Percentiles rank a stretch among this genome's conserved stretches.
phyloP scores from a whole-genome alignment of 192 early-diverging fungal species.

The Geranomyces variabilis region DNA sequence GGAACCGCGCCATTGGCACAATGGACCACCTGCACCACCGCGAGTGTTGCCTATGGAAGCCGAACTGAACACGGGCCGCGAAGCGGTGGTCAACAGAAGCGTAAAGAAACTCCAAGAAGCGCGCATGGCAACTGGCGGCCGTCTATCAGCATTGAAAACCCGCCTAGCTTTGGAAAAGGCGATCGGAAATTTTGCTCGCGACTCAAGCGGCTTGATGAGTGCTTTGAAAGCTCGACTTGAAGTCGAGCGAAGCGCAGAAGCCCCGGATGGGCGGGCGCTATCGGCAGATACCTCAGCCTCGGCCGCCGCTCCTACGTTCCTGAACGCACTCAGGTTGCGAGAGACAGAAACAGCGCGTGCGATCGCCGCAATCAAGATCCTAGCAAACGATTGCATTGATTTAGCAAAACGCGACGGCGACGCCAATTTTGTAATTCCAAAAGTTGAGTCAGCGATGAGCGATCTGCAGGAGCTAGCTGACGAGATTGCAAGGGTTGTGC shows the following conservation, averaged over 20 bases:
- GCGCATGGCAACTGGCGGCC: neutral
- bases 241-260: neutral
- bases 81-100: neutral
- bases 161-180: neutral
- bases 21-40: neutral
- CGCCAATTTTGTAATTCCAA: neutral
- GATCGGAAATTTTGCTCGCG: slow-evolving; percentile 7
- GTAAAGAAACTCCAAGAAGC: neutral
- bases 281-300: neutral
- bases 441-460: neutral
- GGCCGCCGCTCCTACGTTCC: neutral
- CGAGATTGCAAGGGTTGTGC: neutral
- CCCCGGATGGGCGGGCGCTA: slow-evolving; percentile 16
- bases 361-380: neutral
- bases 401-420: slow-evolving; percentile 6
- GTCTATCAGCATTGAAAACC: neutral
- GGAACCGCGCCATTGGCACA: neutral
- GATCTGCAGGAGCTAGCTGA: slow-evolving; percentile 1
- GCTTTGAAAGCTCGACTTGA: slow-evolving; percentile 4
- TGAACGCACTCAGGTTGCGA: neutral
- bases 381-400: slow-evolving; percentile 3
- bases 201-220: neutral
- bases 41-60: neutral
- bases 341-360: slow-evolving; percentile 4
- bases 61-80: neutral